A percentile compares a stretch with the other conserved stretches of the same genome.
phyloP scores from a whole-genome alignment of 1,139 yeast species.

The Candida pseudoviswanathii region DNA sequence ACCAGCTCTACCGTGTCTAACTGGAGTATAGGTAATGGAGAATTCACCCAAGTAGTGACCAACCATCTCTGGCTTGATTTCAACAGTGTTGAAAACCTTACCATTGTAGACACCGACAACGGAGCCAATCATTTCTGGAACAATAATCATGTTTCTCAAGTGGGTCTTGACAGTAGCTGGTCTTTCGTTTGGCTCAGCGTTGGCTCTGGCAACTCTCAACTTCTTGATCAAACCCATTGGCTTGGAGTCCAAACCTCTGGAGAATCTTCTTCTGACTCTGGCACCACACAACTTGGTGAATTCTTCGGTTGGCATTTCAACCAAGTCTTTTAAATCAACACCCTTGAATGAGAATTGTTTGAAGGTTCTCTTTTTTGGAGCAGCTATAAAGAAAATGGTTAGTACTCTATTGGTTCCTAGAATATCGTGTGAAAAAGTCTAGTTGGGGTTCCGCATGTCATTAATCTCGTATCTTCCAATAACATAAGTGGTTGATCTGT shows the following conservation, averaged over 20 bases:
- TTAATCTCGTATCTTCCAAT: no score
- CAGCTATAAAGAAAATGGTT: conserved; percentile 40
- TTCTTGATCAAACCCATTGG: conserved; percentile 97
- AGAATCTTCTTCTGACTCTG: conserved; percentile 99
- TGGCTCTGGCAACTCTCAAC: conserved; percentile 96
- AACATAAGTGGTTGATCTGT: no score
- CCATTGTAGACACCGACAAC: conserved; percentile 99
- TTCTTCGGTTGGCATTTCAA: conserved; percentile 95
- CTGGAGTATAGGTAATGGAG: conserved; percentile 99
- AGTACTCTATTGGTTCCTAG: conserved; percentile 22
- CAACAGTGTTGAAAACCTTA: conserved; percentile 99
- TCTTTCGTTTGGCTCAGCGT: conserved; percentile 92
- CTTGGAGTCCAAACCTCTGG: conserved; percentile 95
- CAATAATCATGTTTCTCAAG: conserved; percentile 97
- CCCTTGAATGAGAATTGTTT: conserved; percentile 99
- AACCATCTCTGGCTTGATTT: conserved; percentile 98
- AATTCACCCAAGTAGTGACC: conserved; percentile 99
- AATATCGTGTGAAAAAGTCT: not conserved
- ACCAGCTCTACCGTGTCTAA: conserved; percentile 99
- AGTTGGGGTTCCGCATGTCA: no score
- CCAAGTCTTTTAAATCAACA: conserved; percentile 93
- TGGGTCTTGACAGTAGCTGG: conserved; percentile 99
- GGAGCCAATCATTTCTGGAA: conserved; percentile 99
- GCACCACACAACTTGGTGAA: conserved; percentile 96
- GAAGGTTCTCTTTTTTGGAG: conserved; percentile 89